Conservation (phyloP, 306 rosid species). For the Mucuna pruriens region DNA sequence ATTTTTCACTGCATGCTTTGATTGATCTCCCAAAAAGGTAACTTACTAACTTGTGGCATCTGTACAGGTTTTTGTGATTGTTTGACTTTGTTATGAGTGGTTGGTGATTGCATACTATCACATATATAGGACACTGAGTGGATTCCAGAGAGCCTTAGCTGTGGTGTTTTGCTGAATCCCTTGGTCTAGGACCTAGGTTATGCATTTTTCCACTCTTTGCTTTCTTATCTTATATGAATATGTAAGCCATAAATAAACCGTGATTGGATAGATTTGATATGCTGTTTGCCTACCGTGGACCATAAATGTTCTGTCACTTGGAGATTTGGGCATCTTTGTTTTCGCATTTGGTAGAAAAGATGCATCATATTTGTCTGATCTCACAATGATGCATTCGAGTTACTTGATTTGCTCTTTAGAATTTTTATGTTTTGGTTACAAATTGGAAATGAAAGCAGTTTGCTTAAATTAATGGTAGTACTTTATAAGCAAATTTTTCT, state of each 20-base stretch:
- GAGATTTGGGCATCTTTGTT: conserved; percentile 8
- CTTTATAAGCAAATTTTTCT: neutral
- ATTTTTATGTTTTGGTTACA: neutral
- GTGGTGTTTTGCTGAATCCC: neutral
- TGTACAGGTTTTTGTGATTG: conserved; percentile 4
- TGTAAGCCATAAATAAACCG: neutral
- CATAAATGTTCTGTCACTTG: neutral
- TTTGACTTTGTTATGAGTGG: conserved; percentile 10
- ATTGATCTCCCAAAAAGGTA: neutral
- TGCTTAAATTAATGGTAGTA: neutral
- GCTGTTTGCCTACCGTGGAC: conserved; percentile 1
- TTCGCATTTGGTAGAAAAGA: neutral
- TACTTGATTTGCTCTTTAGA: neutral
- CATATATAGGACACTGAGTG: neutral
- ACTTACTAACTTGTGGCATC: neutral
- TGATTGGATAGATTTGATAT: neutral
- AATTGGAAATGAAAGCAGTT: neutral
- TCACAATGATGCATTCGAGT: conserved; percentile 7
- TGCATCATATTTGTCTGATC: neutral
- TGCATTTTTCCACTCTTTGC: neutral
- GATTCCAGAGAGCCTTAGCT: neutral
- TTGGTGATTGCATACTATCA: neutral
- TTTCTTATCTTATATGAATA: neutral
- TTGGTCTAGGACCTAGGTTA: neutral
- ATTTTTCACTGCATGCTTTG: neutral